phyloP scores from a whole-genome alignment of 2,329 filamentous ascomycete genomes.

The Ambrosiella beaveri region DNA sequence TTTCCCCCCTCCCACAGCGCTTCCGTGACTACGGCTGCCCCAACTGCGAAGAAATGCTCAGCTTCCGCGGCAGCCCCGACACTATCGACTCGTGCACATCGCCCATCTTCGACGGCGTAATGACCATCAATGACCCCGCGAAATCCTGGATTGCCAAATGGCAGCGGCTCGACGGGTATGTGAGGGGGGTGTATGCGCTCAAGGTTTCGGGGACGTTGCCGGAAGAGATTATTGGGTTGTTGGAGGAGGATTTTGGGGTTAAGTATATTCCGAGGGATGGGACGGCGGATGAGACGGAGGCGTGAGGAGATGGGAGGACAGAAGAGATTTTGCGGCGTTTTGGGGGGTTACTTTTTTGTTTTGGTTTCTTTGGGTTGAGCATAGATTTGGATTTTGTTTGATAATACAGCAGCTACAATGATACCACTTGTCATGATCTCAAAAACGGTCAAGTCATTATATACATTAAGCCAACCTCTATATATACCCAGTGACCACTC shows the following conservation, averaged over 20 bases:
- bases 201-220: slow-evolving; percentile 76
- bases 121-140: slow-evolving; percentile 66
- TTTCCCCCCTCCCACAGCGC: slow-evolving; percentile 33
- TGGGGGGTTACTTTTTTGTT: slow-evolving; percentile 19
- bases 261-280: slow-evolving; percentile 46
- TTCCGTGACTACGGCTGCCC: slow-evolving; percentile 82
- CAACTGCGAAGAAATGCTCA: slow-evolving; percentile 88
- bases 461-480: neutral
- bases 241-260: slow-evolving; percentile 47
- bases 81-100: slow-evolving; percentile 85
- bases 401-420: neutral
- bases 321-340: slow-evolving; percentile 27
- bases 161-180: slow-evolving; percentile 80
- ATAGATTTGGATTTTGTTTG: neutral
- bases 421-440: no score
- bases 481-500: neutral
- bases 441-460: neutral
- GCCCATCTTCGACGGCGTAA: slow-evolving; percentile 85
- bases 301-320: neutral
- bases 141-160: slow-evolving; percentile 92
- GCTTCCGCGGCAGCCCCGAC: slow-evolving; percentile 62
- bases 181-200: slow-evolving; percentile 78
- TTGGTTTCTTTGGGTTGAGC: neutral
- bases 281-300: neutral
- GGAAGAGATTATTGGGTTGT: slow-evolving; percentile 41